These are phyloP conservation scores for Rutidosis leptorrhynchoides DNA, from an alignment of 129 eudicot species.

Conservation along the genomic window DNA sequence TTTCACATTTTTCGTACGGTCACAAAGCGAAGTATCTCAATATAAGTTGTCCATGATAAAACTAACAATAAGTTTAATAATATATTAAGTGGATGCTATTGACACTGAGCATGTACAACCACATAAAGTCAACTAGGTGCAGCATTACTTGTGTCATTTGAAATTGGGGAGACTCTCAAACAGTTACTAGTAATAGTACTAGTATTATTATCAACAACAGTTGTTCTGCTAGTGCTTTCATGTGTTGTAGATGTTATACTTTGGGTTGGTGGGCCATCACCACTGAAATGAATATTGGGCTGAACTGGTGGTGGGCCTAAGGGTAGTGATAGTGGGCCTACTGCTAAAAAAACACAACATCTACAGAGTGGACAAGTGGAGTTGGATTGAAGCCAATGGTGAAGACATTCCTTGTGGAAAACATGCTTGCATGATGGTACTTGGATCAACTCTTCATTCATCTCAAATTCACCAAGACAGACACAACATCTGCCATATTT, in stretches of 20 bases:
- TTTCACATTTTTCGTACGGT: not conserved
- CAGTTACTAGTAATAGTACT: conserved; percentile 3
- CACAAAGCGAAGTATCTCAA: not conserved
- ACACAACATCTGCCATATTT: conserved; percentile 58
- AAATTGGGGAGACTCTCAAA: conserved; percentile 19
- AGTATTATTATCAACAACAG: not conserved
- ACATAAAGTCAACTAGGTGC: conserved; percentile 16
- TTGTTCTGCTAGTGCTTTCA: not conserved
- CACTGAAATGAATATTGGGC: conserved; percentile 10
- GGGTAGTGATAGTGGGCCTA: conserved; percentile 11
- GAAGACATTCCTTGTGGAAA: conserved; percentile 62
- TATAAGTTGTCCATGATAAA: not conserved
- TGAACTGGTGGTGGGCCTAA: conserved; percentile 14
- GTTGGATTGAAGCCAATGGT: conserved; percentile 60
- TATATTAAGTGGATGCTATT: conserved; percentile 8
- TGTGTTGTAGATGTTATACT: not conserved
- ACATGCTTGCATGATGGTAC: conserved; percentile 62
- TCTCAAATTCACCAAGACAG: conserved; percentile 70
- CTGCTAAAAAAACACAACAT: conserved; percentile 42
- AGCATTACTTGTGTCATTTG: conserved; percentile 5
- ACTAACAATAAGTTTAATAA: not conserved
- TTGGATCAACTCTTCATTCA: conserved; percentile 57
- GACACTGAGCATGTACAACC: conserved; percentile 16
- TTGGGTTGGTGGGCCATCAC: conserved; percentile 15
- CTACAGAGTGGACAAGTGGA: conserved; percentile 76